phyloP scores from a whole-genome alignment of 2,329 filamentous ascomycete genomes.

The Plenodomus biglobosus region DNA sequence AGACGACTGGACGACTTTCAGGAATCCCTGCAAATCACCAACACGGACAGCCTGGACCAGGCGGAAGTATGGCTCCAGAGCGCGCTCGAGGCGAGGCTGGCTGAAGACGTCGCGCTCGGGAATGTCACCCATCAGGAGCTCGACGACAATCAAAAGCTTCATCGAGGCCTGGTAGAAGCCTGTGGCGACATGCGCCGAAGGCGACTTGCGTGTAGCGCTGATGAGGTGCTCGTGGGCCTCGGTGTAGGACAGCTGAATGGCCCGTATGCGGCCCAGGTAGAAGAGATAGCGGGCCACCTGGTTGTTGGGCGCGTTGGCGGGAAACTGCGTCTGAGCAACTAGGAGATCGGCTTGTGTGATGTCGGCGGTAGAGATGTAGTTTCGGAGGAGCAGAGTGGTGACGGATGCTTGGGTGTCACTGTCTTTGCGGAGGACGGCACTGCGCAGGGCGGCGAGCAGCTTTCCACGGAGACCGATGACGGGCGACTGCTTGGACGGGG shows the following conservation, averaged over 20 bases:
- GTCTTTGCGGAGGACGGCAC: slow-evolving; percentile 95
- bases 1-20: slow-evolving; percentile 80
- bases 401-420: slow-evolving; percentile 96
- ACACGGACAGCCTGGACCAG: slow-evolving; percentile 94
- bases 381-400: slow-evolving; percentile 90
- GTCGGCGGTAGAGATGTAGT: slow-evolving; percentile 93
- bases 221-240: slow-evolving; percentile 94
- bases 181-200: slow-evolving; percentile 81
- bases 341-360: slow-evolving; percentile 95
- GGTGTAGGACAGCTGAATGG: slow-evolving; percentile 94
- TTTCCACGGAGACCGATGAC: slow-evolving; percentile 84
- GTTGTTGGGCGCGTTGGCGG: slow-evolving; percentile 91
- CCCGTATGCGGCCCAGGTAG: slow-evolving; percentile 93
- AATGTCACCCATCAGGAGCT: slow-evolving; percentile 97
- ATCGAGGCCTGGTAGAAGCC: slow-evolving; percentile 96
- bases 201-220: slow-evolving; percentile 91
- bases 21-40: slow-evolving; percentile 92
- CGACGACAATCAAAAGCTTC: slow-evolving; percentile 94
- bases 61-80: slow-evolving; percentile 88
- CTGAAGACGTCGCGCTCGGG: slow-evolving; percentile 94
- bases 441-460: slow-evolving; percentile 84
- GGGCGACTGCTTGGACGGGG: slow-evolving; percentile 84
- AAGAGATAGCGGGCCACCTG: slow-evolving; percentile 97
- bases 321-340: slow-evolving; percentile 94
- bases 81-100: slow-evolving; percentile 79